Evolutionary conservation across 139 green algal genomes (phyloP).

Genomic region (Micromonas pusilla): DNA sequence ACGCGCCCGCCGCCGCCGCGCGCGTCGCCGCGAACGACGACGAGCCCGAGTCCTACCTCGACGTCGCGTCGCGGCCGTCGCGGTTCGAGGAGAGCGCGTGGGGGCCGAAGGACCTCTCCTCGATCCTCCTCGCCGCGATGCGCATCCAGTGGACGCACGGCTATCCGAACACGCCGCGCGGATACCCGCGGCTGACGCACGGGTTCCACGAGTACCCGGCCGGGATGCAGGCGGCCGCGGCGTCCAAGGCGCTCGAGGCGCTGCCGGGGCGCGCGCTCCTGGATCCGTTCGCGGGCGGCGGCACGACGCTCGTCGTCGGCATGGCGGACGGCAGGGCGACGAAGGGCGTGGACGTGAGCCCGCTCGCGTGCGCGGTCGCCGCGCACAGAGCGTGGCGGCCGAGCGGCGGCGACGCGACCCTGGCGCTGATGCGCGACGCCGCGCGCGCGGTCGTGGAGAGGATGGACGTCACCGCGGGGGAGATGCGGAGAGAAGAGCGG

Average conservation of each 20-base stretch:
- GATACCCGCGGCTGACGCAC: constrained; percentile 10
- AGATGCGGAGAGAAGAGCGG: too few relatives aligned
- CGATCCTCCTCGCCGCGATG: neutral
- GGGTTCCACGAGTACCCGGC: constrained; percentile 17
- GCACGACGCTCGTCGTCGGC: neutral
- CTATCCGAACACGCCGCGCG: neutral
- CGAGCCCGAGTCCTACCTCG: neutral
- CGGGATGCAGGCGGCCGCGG: constrained; percentile 21
- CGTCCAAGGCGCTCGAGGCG: neutral
- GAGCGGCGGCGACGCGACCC: neutral
- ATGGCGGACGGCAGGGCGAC: neutral
- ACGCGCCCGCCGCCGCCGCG: too few relatives aligned
- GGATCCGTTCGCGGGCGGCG: constrained; percentile 22
- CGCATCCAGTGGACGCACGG: constrained; percentile 23
- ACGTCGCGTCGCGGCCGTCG: neutral
- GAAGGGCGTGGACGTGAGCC: constrained; percentile 8
- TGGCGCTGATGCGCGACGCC: neutral
- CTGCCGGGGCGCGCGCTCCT: neutral
- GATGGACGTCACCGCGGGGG: too few relatives aligned
- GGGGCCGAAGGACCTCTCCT: neutral
- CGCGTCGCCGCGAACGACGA: neutral
- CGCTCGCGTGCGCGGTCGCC: neutral
- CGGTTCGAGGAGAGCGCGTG: neutral
- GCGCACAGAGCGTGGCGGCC: neutral
- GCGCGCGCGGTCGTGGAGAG: neutral